These are phyloP conservation scores for Boletellus emodensis DNA, from an alignment of 768 basidiomycete genomes.

Conservation along the genomic window DNA sequence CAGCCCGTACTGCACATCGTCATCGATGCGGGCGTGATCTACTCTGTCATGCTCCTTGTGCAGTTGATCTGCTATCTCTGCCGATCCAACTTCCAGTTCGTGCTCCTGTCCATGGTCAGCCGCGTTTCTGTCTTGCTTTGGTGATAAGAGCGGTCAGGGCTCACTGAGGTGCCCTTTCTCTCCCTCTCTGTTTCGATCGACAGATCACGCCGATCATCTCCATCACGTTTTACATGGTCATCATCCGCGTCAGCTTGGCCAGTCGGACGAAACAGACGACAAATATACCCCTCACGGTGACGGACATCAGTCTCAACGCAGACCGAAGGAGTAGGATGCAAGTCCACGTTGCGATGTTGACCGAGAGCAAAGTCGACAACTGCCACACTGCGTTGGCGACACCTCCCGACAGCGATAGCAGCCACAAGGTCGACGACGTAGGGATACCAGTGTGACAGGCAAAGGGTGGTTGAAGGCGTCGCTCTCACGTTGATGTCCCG, in stretches of 20 bases:
- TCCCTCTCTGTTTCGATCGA: background rate
- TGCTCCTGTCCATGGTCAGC: constrained; percentile 36
- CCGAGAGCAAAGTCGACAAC: background rate
- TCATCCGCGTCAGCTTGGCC: constrained; percentile 33
- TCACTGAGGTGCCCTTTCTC: background rate
- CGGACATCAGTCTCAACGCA: background rate
- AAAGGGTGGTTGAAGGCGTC: background rate
- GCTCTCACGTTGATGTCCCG: background rate
- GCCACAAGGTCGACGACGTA: background rate
- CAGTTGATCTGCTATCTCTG: constrained; percentile 29
- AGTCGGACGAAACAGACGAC: background rate
- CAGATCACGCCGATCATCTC: constrained; percentile 38
- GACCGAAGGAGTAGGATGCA: constrained; percentile 5
- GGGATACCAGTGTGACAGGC: background rate
- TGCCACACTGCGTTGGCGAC: too few relatives aligned
- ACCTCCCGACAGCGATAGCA: background rate
- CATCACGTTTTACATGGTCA: constrained; percentile 43
- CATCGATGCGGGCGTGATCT: constrained; percentile 37
- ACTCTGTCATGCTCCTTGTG: constrained; percentile 33
- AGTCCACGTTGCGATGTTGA: constrained; percentile 4
- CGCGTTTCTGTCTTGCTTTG: background rate
- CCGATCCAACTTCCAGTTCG: constrained; percentile 30
- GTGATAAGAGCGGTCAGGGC: background rate
- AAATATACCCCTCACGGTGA: background rate
- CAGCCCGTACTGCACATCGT: constrained; percentile 26